Conservation (phyloP, 2,329 filamentous ascomycete species). For the Zasmidium cellare region DNA sequence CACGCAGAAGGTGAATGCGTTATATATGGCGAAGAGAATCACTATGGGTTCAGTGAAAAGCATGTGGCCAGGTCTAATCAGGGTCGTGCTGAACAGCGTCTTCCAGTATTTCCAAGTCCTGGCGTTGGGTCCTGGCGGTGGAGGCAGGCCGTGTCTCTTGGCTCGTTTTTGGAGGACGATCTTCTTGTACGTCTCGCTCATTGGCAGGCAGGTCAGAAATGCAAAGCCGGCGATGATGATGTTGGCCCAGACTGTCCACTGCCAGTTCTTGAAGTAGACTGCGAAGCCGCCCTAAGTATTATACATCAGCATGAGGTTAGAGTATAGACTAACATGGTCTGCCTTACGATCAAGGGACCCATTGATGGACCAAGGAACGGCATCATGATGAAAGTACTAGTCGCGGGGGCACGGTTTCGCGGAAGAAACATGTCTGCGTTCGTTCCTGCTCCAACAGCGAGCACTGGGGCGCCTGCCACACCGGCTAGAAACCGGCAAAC, state of each 20-base stretch:
- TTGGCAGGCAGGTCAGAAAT: conserved; percentile 42
- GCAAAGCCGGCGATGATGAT: conserved; percentile 42
- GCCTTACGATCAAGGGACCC: conserved; percentile 33
- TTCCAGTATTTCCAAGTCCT: conserved; percentile 31
- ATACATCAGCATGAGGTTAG: too few relatives aligned
- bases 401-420: conserved; percentile 34
- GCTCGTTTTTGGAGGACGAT: conserved; percentile 44
- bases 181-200: conserved; percentile 58
- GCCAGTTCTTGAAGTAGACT: conserved; percentile 43
- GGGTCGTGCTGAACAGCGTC: conserved; percentile 33
- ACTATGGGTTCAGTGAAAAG: conserved; percentile 40
- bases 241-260: conserved; percentile 46
- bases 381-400: conserved; percentile 40
- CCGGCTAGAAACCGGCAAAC: conserved; percentile 51
- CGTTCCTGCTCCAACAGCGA: conserved; percentile 46
- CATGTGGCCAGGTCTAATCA: conserved; percentile 37
- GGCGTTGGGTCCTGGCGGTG: conserved; percentile 21
- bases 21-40: conserved; percentile 32
- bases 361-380: conserved; percentile 41
- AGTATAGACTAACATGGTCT: too few relatives aligned
- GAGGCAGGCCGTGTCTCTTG: conserved; percentile 33
- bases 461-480: conserved; percentile 31
- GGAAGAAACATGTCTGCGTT: conserved; percentile 42
- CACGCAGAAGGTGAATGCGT: conserved; percentile 32
- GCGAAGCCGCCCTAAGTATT: conserved; percentile 41